These are phyloP conservation scores for Candida anutae DNA, from an alignment of 1,139 yeast genomes.

Conservation along the genomic window DNA sequence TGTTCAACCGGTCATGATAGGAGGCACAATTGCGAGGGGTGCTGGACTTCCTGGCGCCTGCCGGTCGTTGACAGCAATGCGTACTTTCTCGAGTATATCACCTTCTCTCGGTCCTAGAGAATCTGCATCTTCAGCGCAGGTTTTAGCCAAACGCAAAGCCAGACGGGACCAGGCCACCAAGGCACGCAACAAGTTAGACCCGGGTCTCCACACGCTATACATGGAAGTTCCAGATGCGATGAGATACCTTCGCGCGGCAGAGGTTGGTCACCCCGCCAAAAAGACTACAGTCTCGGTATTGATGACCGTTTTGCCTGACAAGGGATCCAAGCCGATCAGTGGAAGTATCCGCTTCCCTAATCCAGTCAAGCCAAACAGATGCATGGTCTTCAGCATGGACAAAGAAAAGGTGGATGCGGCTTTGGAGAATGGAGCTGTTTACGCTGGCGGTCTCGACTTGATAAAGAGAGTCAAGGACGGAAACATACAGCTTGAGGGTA, in stretches of 20 bases:
- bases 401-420: slow-evolving; percentile 47
- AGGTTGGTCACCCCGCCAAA: slow-evolving; percentile 70
- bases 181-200: slow-evolving; percentile 36
- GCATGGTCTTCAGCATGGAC: slow-evolving; percentile 62
- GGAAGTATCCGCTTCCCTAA: slow-evolving; percentile 77
- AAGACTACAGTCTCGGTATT: slow-evolving; percentile 65
- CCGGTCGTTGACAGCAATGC: no score
- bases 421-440: slow-evolving; percentile 47
- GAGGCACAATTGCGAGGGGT: no score
- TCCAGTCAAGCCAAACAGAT: slow-evolving; percentile 56
- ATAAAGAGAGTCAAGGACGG: slow-evolving; percentile 58
- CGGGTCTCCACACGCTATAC: slow-evolving; percentile 50
- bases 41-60: no score
- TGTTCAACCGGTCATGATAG: no score
- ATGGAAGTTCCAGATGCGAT: slow-evolving; percentile 70
- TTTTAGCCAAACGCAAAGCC: no score
- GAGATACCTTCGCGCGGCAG: slow-evolving; percentile 77
- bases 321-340: slow-evolving; percentile 66
- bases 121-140: no score
- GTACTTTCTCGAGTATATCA: no score
- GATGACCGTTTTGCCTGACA: slow-evolving; percentile 64
- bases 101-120: no score
- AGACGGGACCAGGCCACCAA: slow-evolving; percentile 29
- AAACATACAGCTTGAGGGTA: slow-evolving; percentile 40
- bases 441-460: slow-evolving; percentile 68